Evolutionary conservation across 345 rosid species (phyloP), one percentile per base, ranked within the genome.

Genomic region (Angophora floribunda): DNA sequence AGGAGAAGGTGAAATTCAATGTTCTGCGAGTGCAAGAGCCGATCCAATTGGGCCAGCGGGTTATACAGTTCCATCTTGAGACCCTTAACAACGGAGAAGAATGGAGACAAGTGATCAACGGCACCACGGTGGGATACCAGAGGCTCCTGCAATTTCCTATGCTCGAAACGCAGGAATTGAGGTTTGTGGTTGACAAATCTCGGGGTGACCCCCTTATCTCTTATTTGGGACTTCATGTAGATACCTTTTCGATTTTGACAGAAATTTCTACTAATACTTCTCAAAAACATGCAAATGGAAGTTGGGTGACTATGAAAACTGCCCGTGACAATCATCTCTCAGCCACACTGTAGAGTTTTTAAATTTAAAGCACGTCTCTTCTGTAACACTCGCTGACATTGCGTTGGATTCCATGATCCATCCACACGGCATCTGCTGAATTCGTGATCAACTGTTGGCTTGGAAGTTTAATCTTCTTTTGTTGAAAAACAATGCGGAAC

Each of bases 31-130:
- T 96, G 86, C 94, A 91, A 90, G 99, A 97, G 92, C 99, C 98
- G 10, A 95, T 97, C 88, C 97, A 97, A 49, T 94, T 97, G 96
- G 99, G 99, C 86, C 98, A 97, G 89, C 92, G 98, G 67, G 53
- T 97, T 7, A 90, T 87, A 0, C 78, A 89, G 55, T 97, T 95
- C 93, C 96, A 96, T 91, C 89, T 97, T 6, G 95, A 95, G 90
- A 84, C 89, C 87, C 67, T 51, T 45, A 90, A 78, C 63, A 78
- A 86, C 16, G 90, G 87, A 30, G 93, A 94, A 28, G 63, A 89
- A 14, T 97, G 99, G 99, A 92, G 86, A 88, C 90, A 55, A 88
- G 92, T 96, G 90, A 90, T 88, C 85, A 90, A 59, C 6, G 98
- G 96, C 89, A 96, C 97, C 7, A 97, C 99, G 2, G 95, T 96